phyloP scores from a whole-genome alignment of 495 filamentous ascomycete genomes.

The Neurospora sublineolata region DNA sequence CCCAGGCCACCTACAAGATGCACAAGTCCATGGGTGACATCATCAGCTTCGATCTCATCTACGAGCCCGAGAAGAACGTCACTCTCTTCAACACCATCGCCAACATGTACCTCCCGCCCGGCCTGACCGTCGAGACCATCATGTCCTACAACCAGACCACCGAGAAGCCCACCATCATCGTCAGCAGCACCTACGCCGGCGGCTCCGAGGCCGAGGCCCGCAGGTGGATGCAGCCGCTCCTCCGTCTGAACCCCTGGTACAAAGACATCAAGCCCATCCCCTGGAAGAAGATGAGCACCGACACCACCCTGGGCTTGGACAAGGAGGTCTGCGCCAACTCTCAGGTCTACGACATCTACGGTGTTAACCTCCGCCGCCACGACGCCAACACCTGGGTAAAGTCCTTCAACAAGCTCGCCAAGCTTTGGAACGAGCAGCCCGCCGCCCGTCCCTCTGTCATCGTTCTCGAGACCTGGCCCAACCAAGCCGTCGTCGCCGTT shows the following conservation, averaged over 20 bases:
- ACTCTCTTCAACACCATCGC: neutral
- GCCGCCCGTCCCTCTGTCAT: neutral
- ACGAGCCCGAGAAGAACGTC: neutral
- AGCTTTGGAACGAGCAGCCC: neutral
- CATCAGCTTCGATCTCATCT: neutral
- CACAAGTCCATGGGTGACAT: constrained; percentile 1
- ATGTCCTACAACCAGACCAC: neutral
- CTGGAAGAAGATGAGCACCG: neutral
- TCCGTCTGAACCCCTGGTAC: neutral
- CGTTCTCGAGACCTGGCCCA: neutral
- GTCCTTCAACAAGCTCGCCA: neutral
- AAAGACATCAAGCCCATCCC: neutral
- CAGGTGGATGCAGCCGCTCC: neutral
- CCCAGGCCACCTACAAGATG: constrained; percentile 7
- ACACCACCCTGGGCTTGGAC: neutral
- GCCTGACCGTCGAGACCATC: neutral
- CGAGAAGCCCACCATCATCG: neutral
- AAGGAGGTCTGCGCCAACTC: neutral
- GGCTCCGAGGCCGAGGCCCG: neutral
- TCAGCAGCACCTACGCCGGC: neutral
- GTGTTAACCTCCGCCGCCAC: neutral
- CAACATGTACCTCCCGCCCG: neutral
- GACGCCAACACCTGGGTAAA: neutral
- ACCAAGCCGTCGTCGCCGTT: neutral
- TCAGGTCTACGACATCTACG: neutral